Evolutionary conservation across 495 filamentous ascomycete species (phyloP).

Genomic region (Melanomma pulvis-pyrius): DNA sequence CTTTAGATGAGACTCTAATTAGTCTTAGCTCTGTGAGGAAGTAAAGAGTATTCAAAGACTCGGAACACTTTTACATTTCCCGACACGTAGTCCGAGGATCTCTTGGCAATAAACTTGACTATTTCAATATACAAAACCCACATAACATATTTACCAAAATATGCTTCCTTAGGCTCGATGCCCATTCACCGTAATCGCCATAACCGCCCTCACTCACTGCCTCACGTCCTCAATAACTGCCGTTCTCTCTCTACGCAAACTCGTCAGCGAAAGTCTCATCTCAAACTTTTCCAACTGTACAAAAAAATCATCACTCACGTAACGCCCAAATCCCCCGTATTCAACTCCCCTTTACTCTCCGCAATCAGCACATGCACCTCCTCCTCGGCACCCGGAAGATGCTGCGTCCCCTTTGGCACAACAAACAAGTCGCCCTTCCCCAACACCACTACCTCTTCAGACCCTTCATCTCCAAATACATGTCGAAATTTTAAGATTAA

Average conservation of each 20-base stretch:
- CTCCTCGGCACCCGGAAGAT: conserved; percentile 23
- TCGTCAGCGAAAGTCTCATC: background rate
- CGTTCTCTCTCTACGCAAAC: background rate
- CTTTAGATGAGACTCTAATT: too few relatives aligned
- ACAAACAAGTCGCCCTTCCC: conserved; percentile 31
- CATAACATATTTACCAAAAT: too few relatives aligned
- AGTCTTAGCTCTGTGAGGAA: too few relatives aligned
- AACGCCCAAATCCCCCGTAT: conserved; percentile 14
- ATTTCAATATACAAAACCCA: too few relatives aligned
- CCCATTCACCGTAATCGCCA: too few relatives aligned
- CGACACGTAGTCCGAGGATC: too few relatives aligned
- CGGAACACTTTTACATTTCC: too few relatives aligned
- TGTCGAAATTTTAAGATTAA: conserved; percentile 35
- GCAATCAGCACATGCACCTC: conserved; percentile 17
- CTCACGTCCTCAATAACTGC: background rate
- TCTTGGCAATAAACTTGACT: too few relatives aligned
- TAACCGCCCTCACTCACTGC: too few relatives aligned
- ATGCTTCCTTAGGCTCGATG: too few relatives aligned
- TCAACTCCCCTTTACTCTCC: conserved; percentile 14
- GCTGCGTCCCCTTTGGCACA: conserved; percentile 31
- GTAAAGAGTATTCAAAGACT: too few relatives aligned
- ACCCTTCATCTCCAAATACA: conserved; percentile 10
- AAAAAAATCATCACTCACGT: background rate
- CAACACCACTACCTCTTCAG: conserved; percentile 31
- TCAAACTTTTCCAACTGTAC: background rate